Conservation (phyloP, 176 grass and related monocot species). For the Hordeum marinum region DNA sequence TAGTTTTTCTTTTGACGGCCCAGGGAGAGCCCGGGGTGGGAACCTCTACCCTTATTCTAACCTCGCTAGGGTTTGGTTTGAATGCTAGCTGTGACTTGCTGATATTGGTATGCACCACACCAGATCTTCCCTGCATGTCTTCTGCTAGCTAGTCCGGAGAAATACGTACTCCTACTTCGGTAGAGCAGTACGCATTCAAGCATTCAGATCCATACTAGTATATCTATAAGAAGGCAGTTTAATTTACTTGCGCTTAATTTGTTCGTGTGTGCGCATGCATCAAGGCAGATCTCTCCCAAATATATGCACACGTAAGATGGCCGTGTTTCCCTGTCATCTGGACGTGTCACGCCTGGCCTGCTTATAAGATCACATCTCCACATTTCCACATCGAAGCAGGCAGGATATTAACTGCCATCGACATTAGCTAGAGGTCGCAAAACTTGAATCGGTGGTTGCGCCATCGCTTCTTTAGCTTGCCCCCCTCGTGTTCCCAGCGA, state of each 20-base stretch:
- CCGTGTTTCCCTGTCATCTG: background rate
- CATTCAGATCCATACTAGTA: too few species aligned
- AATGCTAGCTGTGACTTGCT: too few species aligned
- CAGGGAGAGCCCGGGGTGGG: too few species aligned
- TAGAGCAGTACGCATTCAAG: background rate
- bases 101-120: background rate
- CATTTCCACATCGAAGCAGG: background rate
- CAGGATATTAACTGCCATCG: background rate
- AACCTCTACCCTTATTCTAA: too few species aligned
- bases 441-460: background rate
- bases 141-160: background rate
- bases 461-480: background rate
- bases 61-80: too few species aligned
- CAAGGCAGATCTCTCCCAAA: background rate
- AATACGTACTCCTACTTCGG: background rate
- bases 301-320: background rate
- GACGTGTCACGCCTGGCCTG: background rate
- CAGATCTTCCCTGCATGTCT: background rate
- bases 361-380: background rate
- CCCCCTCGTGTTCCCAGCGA: background rate
- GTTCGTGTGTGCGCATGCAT: background rate
- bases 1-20: too few species aligned
- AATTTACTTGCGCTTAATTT: background rate
- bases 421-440: background rate
- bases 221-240: background rate